phyloP scores from a whole-genome alignment of 169 alveolate species.

The Plasmodium gonderi region DNA sequence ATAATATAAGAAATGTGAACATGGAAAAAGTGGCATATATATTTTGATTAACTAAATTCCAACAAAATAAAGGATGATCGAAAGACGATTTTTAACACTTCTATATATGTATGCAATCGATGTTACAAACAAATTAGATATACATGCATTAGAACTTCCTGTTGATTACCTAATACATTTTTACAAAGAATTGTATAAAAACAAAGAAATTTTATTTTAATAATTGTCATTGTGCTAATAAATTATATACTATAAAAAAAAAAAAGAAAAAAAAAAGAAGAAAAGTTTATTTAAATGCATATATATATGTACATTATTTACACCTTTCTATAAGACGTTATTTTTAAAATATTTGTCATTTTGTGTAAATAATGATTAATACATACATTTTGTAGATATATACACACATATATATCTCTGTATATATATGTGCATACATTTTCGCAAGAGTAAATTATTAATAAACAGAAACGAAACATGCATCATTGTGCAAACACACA shows the following conservation, averaged over 20 bases:
- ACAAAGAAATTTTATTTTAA: conserved; percentile 24
- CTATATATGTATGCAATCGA: background rate
- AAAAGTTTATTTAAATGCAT: conserved; percentile 23
- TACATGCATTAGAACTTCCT: background rate
- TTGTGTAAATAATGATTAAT: background rate
- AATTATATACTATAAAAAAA: conserved; percentile 28
- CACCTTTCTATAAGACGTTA: background rate
- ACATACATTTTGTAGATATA: background rate
- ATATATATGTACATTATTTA: conserved; percentile 1
- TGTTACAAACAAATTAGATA: background rate
- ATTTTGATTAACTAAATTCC: background rate
- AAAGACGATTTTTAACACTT: too few relatives aligned
- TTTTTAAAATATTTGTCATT: conserved; percentile 6
- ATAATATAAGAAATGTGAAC: background rate
- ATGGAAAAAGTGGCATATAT: background rate
- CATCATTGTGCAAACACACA: background rate
- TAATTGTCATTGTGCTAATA: conserved; percentile 31
- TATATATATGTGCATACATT: background rate
- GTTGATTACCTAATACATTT: background rate
- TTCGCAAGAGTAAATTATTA: background rate
- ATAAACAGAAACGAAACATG: conserved; percentile 35
- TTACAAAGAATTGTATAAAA: conserved; percentile 3
- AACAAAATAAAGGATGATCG: too few relatives aligned
- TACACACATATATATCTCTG: background rate
- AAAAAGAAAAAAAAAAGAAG: conserved; percentile 3